A percentile compares a stretch with the other conserved stretches of the same genome.
These are phyloP conservation scores for Citrus sinensis DNA, from an alignment of 345 rosid genomes.

Conservation along the genomic window DNA sequence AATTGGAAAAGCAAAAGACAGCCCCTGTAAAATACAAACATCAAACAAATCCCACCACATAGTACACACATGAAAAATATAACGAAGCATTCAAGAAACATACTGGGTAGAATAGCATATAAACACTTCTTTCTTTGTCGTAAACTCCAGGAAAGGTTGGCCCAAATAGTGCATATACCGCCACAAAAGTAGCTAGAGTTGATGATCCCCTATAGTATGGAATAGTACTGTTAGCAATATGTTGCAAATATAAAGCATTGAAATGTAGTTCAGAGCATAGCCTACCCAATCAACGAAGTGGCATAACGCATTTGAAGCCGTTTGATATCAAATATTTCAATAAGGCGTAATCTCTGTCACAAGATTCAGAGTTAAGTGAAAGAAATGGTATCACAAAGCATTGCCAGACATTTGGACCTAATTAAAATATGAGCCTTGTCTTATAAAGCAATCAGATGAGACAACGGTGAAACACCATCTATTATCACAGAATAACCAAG, in stretches of 20 bases:
- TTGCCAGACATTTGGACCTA: background rate
- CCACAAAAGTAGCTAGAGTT: constrained; percentile 88
- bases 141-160: constrained; percentile 94
- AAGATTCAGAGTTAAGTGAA: constrained; percentile 19
- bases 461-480: background rate
- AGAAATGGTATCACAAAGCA: background rate
- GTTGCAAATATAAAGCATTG: background rate
- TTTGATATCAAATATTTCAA: constrained; percentile 84
- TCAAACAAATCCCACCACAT: background rate
- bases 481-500: background rate
- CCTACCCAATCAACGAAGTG: constrained; percentile 80
- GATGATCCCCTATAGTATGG: constrained; percentile 64
- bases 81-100: constrained; percentile 14
- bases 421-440: background rate
- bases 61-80: background rate
- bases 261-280: constrained; percentile 5
- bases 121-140: constrained; percentile 85
- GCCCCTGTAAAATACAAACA: constrained; percentile 50
- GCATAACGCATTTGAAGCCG: constrained; percentile 94
- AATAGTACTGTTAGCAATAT: background rate
- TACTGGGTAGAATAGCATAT: constrained; percentile 90
- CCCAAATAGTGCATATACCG: constrained; percentile 88
- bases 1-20: constrained; percentile 96
- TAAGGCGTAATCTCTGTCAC: constrained; percentile 78
- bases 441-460: background rate